Base-by-base conservation (phyloP, 129 eudicot genomes). In the Arctium minus region DNA sequence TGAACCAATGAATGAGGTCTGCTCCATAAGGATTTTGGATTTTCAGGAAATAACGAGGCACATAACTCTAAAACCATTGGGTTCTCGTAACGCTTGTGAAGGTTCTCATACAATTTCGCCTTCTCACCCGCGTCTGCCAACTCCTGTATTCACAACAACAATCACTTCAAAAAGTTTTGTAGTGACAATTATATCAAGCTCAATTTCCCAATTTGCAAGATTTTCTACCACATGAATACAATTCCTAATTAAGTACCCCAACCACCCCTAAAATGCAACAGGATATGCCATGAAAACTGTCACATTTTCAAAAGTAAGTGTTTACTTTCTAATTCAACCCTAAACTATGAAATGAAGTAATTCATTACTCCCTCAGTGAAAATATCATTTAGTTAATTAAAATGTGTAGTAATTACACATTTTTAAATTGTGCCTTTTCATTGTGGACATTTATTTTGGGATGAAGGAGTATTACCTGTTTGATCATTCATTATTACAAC, bases 1-100 rank as follows among this genome's bases (percentile, higher is more conserved):
- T 65, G 82, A 60, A 64, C 85, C 82, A 95, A 83, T 37, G 98
- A 92, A 86, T 88, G 94, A 37, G 93, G 87, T 65, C 93, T 95
- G 27, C 46, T 85, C 97, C 97, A 96, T 27, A 87, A 39, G 27
- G 94, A 91, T 67, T 82, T 86, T 0, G 72, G 72, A 79, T 86
- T 85, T 46, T 81, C 88, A 12, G 91, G 74, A 85, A 96, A 96
- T 13, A 96, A 93, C 32, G 91, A 83, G 2, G 91, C 85, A 22
- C 89, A 89, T 68, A 96, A 70, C 36, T 89, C 91, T 85, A 87
- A 77, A 50, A 96, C 87, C 90, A 85, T 77, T 0, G 97, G 94
- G 70, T 93, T 92, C 75, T 93, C 90, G 65, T 91, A 88, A 70
- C 90, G 81, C 7, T 80, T 87, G 17, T 84, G 91, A 27, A 96